A percentile compares a stretch with the other conserved stretches of the same genome.
Conservation (phyloP, 371 early-diverging fungal species). For the Mortierella sp. region DNA sequence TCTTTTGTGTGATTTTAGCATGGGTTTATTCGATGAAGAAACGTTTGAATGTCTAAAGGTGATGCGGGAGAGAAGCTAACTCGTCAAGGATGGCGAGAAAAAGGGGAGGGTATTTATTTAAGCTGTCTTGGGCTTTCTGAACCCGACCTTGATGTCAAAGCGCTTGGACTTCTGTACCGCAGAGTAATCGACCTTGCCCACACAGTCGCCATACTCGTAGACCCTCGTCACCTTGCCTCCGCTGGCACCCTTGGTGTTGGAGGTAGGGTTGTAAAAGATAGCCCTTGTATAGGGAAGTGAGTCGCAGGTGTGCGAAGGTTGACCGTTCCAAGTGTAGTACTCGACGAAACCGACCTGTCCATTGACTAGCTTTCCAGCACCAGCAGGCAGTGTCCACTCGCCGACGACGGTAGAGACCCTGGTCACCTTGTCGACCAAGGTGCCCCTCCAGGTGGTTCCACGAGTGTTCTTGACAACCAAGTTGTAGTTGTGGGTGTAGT, state of each 20-base stretch:
- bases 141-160: neutral
- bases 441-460: constrained; percentile 35
- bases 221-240: constrained; percentile 18
- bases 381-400: constrained; percentile 30
- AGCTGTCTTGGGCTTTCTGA: too few species aligned
- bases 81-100: too few species aligned
- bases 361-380: constrained; percentile 23
- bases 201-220: constrained; percentile 27
- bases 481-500: constrained; percentile 25
- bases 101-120: too few species aligned
- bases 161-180: neutral
- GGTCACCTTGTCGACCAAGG: constrained; percentile 26
- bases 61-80: too few species aligned
- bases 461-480: constrained; percentile 21
- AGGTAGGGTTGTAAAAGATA: constrained; percentile 30
- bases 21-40: too few species aligned
- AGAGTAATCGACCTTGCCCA: constrained; percentile 18
- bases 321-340: constrained; percentile 30
- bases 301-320: constrained; percentile 11
- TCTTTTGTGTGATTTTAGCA: too few species aligned
- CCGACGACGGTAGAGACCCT: constrained; percentile 15
- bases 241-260: constrained; percentile 15
- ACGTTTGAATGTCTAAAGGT: too few species aligned
- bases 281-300: constrained; percentile 25
- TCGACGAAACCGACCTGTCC: constrained; percentile 29